Evolutionary conservation across 164 flowering plant species (phyloP), one percentile per base, ranked within the genome.

Genomic region (Vitis rotundifolia): DNA sequence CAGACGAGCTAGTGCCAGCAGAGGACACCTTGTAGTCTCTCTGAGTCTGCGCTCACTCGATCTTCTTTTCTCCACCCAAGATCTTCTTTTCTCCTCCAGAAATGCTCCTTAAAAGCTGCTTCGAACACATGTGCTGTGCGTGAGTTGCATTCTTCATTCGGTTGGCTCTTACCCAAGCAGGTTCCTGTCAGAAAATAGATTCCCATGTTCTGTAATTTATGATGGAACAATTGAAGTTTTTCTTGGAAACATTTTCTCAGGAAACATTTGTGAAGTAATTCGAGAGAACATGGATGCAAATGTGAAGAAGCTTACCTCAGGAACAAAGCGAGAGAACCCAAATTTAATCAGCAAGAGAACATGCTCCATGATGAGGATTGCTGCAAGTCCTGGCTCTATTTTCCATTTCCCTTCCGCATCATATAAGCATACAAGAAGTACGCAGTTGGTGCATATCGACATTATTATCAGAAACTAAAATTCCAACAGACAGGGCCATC

Each of bases 301-400:
- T 19, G 15, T 22, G 53, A 22, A 37, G 7, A 37, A 6, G 44
- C 44, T 74, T 18, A 94, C 99, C 96, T 95, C 99, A 0, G 99
- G 97, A 49, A 95, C 94, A 62, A 95, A 81, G 44, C 83, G 88
- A 19, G 97, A 89, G 75, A 93, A 86, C 28, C 91, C 97, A 73
- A 91, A 92, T 80, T 93, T 95, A 19, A 95, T 81, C 50, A 95
- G 66, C 63, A 95, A 81, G 18, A 93, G 90, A 49, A 88, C 67
- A 50, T 95, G 99, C 66, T 95, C 99, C 83, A 95, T 88, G 56
- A 90, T 62, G 49, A 92, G 92, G 64, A 93, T 95, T 13, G 93
- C 99, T 31, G 94, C 99, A 9, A 92, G 89, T 11, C 98, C 99
- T 9, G 99, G 99, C 63, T 94, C 97, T 49, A 95, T 74, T 67